These are phyloP conservation scores for Parathielavia hyrcaniae DNA, from an alignment of 495 filamentous ascomycete genomes.

Conservation along the genomic window DNA sequence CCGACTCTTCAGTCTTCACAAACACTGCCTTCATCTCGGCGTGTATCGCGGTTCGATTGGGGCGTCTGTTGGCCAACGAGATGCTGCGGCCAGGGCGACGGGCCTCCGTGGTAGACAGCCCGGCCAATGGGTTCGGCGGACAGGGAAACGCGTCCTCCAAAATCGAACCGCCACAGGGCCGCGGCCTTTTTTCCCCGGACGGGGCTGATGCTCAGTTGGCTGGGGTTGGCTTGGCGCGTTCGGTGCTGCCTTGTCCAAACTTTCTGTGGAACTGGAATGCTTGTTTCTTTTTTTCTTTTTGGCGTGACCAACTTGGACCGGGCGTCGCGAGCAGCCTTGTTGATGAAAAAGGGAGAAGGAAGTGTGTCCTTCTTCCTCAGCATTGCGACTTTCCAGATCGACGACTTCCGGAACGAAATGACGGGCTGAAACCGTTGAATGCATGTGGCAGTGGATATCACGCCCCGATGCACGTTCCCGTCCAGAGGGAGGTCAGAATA, in stretches of 20 bases:
- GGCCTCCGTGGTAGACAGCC: not conserved
- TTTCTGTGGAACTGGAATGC: not conserved
- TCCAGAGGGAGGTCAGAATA: not conserved
- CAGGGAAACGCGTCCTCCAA: not conserved
- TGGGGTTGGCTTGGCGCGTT: slow-evolving; percentile 1
- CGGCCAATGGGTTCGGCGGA: not conserved
- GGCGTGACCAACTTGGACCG: not conserved
- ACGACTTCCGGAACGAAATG: not conserved
- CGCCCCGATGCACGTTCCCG: too few relatives aligned
- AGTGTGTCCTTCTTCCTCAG: too few relatives aligned
- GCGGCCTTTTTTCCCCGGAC: not conserved
- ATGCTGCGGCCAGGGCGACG: not conserved
- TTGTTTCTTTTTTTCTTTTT: slow-evolving; percentile 8
- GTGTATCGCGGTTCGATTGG: slow-evolving; percentile 13
- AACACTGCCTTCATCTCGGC: not conserved
- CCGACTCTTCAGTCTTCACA: not conserved
- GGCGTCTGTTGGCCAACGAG: not conserved
- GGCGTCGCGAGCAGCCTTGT: too few relatives aligned
- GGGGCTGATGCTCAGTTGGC: not conserved
- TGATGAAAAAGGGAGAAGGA: too few relatives aligned
- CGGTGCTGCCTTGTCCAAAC: too few relatives aligned
- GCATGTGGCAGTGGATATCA: slow-evolving; percentile 12
- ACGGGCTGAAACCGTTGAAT: not conserved
- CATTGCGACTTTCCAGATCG: not conserved
- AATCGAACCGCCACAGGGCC: not conserved